A percentile compares a stretch with the other conserved stretches of the same genome.
These are phyloP conservation scores for Heliamphora ciliata DNA, from an alignment of 179 eudicot genomes.

Conservation along the genomic window DNA sequence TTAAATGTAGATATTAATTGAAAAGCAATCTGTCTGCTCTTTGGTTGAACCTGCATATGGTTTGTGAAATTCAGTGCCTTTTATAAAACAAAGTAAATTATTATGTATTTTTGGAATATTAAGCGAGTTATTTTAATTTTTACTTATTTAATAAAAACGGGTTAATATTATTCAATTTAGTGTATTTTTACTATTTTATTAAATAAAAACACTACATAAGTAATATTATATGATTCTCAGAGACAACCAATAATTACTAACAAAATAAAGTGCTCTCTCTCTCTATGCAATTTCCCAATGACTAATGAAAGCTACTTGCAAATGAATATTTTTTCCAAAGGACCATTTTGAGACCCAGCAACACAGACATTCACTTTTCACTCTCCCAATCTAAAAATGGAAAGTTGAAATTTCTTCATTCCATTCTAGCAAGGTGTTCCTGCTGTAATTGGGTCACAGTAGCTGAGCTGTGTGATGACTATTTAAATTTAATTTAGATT, in stretches of 20 bases:
- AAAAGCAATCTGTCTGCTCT: neutral
- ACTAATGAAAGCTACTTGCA: constrained; percentile 12
- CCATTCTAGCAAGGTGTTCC: too few relatives aligned
- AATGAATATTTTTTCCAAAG: constrained; percentile 4
- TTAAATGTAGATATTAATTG: constrained; percentile 6
- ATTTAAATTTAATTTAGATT: too few relatives aligned
- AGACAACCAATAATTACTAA: neutral
- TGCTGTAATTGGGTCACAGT: too few relatives aligned
- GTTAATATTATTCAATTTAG: too few relatives aligned
- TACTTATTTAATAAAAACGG: too few relatives aligned
- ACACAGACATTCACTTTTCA: constrained; percentile 19
- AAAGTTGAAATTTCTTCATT: constrained; percentile 19
- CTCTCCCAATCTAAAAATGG: constrained; percentile 17
- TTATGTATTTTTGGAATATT: too few relatives aligned
- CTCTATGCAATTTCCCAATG: constrained; percentile 17
- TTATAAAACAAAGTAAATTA: too few relatives aligned
- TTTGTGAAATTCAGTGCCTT: neutral
- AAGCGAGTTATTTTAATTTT: too few relatives aligned
- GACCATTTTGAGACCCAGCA: constrained; percentile 20
- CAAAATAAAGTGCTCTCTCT: neutral
- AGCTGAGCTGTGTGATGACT: too few relatives aligned
- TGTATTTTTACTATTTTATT: too few relatives aligned
- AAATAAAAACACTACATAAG: too few relatives aligned
- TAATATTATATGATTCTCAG: neutral
- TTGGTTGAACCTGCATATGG: constrained; percentile 1